Base-by-base conservation (phyloP, 2,329 filamentous ascomycete genomes). In the Fusarium sp. region DNA sequence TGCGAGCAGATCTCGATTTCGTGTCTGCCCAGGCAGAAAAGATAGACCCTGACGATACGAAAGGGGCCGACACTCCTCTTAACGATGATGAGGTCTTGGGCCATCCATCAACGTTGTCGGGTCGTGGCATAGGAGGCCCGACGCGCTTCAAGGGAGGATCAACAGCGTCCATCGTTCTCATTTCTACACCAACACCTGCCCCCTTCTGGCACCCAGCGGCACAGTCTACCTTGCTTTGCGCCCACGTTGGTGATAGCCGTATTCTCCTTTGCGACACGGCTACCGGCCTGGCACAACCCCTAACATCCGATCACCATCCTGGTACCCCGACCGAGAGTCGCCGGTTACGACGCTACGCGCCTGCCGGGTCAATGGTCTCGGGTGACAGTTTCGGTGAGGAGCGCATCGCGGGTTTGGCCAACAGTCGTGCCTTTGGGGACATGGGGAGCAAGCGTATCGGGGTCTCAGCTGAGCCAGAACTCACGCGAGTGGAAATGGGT, bases 201-300 rank as follows among this genome's bases (percentile, higher is more conserved):
- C 95, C 95, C 0, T 99, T 96, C 76, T 99, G 95, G 95, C 92
- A 98, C 70, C 95, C 95, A 0, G 86, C 88, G 4, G 90, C 92
- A 0, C 89, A 92, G 4, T 92, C 90, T 0, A 96, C 93, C 1
- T 78, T 99, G 32, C 78, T 97, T 14, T 89, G 93, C 7, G 93
- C 92, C 0, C 95, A 99, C 73, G 93, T 97, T 3, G 95, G 95
- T 57, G 95, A 99, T 74, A 97, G 93, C 1, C 87, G 95, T 48
- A 89, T 97, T 58, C 80, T 99, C 3, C 86, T 99, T 29, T 98
- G 93, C 78, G 89, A 93, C 50, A 97, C 94, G 0, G 83, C 84
- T 13, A 94, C 92, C 1, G 95, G 95, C 7, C 82, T 87, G 39
- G 88, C 93, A 1, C 84, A 91, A 3, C 90, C 94, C 0, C 75